phyloP scores from a whole-genome alignment of 1,284 basidiomycete species.

The Marasmius oreades region DNA sequence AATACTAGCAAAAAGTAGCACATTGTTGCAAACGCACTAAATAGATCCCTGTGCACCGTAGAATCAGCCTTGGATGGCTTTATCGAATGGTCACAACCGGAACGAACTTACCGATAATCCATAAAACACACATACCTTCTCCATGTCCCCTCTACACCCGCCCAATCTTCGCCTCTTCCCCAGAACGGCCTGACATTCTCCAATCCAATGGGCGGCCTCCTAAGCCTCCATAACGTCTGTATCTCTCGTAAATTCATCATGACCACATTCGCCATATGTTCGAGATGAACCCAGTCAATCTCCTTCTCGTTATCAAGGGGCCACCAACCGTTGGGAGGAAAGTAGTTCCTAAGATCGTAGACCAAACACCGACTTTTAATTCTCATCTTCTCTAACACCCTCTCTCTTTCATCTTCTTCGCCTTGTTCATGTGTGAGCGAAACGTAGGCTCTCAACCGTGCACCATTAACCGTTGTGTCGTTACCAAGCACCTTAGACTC shows the following conservation, averaged over 20 bases:
- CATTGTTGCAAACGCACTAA: slow-evolving; percentile 33
- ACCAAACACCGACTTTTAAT: slow-evolving; percentile 50
- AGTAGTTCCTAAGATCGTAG: slow-evolving; percentile 63
- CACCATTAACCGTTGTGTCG: slow-evolving; percentile 19
- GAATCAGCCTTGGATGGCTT: not conserved
- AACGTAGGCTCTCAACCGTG: slow-evolving; percentile 19
- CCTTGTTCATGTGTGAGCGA: slow-evolving; percentile 15
- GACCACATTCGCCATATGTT: slow-evolving; percentile 57
- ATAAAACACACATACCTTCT: slow-evolving; percentile 67
- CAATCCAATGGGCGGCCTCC: slow-evolving; percentile 46
- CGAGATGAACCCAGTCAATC: slow-evolving; percentile 60
- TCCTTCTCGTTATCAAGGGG: slow-evolving; percentile 41
- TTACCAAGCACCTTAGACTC: slow-evolving; percentile 32
- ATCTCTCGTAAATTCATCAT: slow-evolving; percentile 53
- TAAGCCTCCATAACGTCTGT: slow-evolving; percentile 27
- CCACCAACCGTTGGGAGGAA: slow-evolving; percentile 47
- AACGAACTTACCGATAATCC: slow-evolving; percentile 61
- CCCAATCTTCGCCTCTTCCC: slow-evolving; percentile 59
- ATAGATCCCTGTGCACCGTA: slow-evolving; percentile 43
- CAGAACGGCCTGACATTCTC: slow-evolving; percentile 50
- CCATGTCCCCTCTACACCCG: slow-evolving; percentile 66
- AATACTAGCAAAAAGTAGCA: slow-evolving; percentile 10
- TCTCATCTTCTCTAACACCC: slow-evolving; percentile 33
- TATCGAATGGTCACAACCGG: too few species aligned
- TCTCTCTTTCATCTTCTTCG: slow-evolving; percentile 19